Conservation (phyloP, 2,329 filamentous ascomycete genomes). For the Hypoxylon sp. region DNA sequence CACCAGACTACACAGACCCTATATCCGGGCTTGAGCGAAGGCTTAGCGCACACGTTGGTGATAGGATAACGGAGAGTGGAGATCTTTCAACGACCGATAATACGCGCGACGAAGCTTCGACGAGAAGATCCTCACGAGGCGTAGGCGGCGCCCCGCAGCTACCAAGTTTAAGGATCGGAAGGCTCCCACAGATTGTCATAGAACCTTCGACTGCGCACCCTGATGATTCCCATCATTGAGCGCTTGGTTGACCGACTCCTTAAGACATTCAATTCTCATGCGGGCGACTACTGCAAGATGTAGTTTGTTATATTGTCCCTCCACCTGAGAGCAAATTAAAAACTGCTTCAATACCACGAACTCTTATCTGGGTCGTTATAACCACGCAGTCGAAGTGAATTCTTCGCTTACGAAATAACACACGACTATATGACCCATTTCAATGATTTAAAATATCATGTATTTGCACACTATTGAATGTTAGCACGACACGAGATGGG, state of each 20-base stretch:
- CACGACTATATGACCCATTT: conserved; percentile 17
- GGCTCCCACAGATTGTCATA: conserved; percentile 71
- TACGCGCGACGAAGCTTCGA: conserved; percentile 44
- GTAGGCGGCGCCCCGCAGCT: conserved; percentile 63
- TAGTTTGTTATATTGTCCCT: neutral
- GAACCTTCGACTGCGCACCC: conserved; percentile 65
- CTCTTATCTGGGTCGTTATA: neutral
- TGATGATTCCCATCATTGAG: conserved; percentile 27
- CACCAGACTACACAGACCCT: conserved; percentile 66
- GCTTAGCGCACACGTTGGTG: conserved; percentile 54
- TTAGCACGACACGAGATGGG: conserved; percentile 17
- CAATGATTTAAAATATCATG: conserved; percentile 13
- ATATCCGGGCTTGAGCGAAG: conserved; percentile 53
- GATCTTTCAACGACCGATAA: conserved; percentile 44
- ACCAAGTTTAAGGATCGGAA: conserved; percentile 65
- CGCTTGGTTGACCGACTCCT: neutral
- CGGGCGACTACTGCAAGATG: neutral
- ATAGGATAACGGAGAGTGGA: conserved; percentile 47
- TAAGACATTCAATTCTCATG: neutral
- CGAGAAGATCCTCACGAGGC: conserved; percentile 53
- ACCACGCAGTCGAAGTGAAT: neutral
- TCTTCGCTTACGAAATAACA: neutral
- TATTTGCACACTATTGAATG: conserved; percentile 5
- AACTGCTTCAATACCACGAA: neutral
- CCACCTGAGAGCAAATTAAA: neutral